phyloP scores from a whole-genome alignment of 2,329 filamentous ascomycete species.

The Fusarium anthophilum region DNA sequence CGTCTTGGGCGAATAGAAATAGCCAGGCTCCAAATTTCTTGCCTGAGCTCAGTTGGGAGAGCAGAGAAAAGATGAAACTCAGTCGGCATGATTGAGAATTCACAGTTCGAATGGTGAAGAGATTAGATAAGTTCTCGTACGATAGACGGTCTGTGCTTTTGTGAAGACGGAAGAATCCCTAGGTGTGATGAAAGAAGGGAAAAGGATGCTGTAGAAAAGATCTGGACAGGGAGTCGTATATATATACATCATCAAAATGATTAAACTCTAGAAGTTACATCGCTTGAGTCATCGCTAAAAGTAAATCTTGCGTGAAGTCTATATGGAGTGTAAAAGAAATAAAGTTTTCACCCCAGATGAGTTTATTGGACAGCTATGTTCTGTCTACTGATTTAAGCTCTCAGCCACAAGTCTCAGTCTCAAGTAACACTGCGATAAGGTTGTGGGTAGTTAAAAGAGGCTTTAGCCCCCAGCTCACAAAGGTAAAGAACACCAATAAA shows the following conservation, averaged over 20 bases:
- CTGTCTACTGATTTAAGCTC: too few species aligned
- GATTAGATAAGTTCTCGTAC: accelerated
- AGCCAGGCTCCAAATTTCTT: background rate
- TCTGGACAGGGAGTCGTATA: accelerated
- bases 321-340: background rate
- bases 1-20: background rate
- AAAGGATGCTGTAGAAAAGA: accelerated
- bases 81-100: background rate
- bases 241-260: background rate
- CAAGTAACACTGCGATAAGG: too few species aligned
- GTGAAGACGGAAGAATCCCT: accelerated
- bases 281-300: background rate
- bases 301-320: accelerated
- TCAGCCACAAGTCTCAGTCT: too few species aligned
- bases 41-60: background rate
- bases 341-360: accelerated
- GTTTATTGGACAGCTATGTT: background rate
- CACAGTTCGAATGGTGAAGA: background rate
- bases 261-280: background rate
- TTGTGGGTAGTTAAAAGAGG: too few species aligned
- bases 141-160: background rate
- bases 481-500: too few species aligned
- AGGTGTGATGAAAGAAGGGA: accelerated
- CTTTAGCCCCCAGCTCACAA: too few species aligned
- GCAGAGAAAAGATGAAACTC: background rate